A percentile compares a stretch with the other conserved stretches of the same genome.
Evolutionary conservation across 2,329 filamentous ascomycete species (phyloP).

Genomic region (Calonectria crousiana): DNA sequence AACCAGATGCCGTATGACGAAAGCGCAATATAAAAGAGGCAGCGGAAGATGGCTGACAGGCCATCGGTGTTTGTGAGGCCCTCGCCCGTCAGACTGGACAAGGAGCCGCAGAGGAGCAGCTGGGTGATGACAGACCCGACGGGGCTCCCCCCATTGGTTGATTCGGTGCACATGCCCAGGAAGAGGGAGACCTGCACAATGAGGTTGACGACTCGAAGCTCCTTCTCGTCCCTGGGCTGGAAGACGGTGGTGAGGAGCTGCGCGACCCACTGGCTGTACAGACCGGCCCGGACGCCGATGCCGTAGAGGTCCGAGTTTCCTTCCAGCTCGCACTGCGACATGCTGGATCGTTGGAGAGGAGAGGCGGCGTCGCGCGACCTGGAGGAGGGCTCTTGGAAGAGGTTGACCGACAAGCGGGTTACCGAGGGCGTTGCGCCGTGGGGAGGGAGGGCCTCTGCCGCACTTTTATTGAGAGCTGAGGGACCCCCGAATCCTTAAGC

Average conservation of each 20-base stretch:
- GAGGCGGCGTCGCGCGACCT: background rate
- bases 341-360: background rate
- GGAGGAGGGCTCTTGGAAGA: background rate
- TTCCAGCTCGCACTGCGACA: background rate
- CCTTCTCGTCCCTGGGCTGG: background rate
- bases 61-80: background rate
- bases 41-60: background rate
- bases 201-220: background rate
- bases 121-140: background rate
- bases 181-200: background rate
- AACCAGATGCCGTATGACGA: background rate
- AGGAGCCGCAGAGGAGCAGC: background rate
- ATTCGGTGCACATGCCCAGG: background rate
- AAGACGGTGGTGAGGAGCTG: constrained; percentile 12
- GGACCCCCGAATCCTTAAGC: background rate
- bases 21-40: background rate
- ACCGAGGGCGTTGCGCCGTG: background rate
- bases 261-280: constrained; percentile 15
- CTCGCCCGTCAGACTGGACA: background rate
- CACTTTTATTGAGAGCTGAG: background rate
- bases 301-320: constrained; percentile 20
- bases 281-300: constrained; percentile 14
- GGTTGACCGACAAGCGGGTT: background rate
- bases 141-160: background rate
- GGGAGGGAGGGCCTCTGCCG: background rate